phyloP scores from a whole-genome alignment of 257 asterid species.

The Solanum bulbocastanum region DNA sequence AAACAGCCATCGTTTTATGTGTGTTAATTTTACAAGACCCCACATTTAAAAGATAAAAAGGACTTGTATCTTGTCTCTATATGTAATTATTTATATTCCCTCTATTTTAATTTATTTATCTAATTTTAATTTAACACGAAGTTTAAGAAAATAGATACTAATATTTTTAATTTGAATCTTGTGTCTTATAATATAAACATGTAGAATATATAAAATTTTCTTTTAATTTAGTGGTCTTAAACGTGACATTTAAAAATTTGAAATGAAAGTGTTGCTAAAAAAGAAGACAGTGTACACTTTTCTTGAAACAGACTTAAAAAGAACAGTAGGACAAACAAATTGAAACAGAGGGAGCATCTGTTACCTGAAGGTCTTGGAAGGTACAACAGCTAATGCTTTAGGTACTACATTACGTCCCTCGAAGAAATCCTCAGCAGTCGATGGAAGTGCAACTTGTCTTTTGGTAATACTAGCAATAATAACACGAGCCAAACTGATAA shows the following conservation, averaged over 20 bases:
- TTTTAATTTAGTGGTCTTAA: neutral
- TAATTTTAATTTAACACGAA: neutral
- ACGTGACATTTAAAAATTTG: too few species aligned
- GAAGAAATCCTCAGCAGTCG: neutral
- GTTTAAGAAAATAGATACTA: neutral
- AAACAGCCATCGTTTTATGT: neutral
- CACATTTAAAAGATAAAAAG: neutral
- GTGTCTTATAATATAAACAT: neutral
- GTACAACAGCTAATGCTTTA: neutral
- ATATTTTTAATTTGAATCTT: neutral
- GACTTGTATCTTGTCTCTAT: neutral
- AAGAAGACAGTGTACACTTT: neutral
- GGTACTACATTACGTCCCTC: neutral
- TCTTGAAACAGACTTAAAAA: rapidly evolving
- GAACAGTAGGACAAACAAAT: neutral
- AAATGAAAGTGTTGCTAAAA: neutral
- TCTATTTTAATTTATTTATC: too few species aligned
- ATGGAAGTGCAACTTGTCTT: neutral
- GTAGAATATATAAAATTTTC: neutral
- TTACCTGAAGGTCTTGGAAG: slow-evolving; percentile 6
- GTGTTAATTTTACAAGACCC: neutral
- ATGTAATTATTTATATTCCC: neutral
- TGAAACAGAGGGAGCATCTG: neutral
- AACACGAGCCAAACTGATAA: slow-evolving; percentile 4
- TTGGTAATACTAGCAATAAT: slow-evolving; percentile 5